Evolutionary conservation across 495 filamentous ascomycete genomes (phyloP).

Genomic region (Podospora fimiseda): DNA sequence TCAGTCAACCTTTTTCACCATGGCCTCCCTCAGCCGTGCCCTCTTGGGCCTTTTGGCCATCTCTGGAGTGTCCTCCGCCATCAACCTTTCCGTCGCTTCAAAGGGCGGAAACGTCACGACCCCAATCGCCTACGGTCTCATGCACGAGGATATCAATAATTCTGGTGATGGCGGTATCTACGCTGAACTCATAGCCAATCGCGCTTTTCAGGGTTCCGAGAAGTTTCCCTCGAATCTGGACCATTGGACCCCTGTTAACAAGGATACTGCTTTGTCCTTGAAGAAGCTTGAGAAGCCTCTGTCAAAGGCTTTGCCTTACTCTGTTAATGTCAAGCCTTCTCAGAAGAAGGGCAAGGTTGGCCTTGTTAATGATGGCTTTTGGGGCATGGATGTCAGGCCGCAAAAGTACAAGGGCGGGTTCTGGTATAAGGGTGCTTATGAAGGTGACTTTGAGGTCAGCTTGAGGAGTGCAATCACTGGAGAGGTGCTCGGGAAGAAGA

Average conservation of each 20-base stretch:
- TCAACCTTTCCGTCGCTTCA: conserved; percentile 28
- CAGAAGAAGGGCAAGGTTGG: conserved; percentile 37
- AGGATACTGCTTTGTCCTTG: conserved; percentile 39
- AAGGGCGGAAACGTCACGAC: conserved; percentile 33
- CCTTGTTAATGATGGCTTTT: conserved; percentile 54
- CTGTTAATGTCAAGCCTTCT: conserved; percentile 45
- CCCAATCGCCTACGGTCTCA: conserved; percentile 33
- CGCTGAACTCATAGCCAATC: conserved; percentile 65
- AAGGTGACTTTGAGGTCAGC: conserved; percentile 37
- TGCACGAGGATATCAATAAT: conserved; percentile 62
- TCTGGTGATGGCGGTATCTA: conserved; percentile 74
- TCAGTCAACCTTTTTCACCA: not conserved
- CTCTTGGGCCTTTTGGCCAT: not conserved
- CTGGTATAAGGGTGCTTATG: conserved; percentile 42
- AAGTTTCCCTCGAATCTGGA: conserved; percentile 39
- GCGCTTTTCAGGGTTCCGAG: conserved; percentile 52
- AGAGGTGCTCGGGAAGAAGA: conserved; percentile 38
- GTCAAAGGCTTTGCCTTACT: conserved; percentile 51
- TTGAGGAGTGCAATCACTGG: conserved; percentile 42
- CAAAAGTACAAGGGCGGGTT: conserved; percentile 51
- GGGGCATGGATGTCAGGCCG: conserved; percentile 52
- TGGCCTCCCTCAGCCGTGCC: not conserved
- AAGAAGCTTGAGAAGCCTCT: conserved; percentile 40
- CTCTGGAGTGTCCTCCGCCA: conserved; percentile 10
- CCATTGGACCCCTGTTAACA: conserved; percentile 50